Conservation (phyloP, 139 green algal genomes). For the Chlamydomonas schloesseri region DNA sequence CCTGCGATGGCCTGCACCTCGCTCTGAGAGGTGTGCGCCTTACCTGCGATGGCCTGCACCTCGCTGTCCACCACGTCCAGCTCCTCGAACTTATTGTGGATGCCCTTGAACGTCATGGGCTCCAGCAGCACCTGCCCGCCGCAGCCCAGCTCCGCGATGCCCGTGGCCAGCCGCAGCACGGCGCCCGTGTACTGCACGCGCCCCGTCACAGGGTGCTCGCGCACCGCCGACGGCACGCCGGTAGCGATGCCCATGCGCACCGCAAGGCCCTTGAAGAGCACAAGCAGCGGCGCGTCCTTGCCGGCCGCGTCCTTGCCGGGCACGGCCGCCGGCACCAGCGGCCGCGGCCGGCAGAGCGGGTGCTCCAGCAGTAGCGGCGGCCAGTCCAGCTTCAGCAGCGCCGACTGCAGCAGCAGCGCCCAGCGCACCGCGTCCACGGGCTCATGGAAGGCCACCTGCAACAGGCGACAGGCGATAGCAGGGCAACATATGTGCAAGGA, state of each 20-base stretch:
- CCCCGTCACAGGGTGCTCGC: slow-evolving; percentile 27
- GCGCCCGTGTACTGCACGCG: slow-evolving; percentile 39
- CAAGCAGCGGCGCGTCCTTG: background rate
- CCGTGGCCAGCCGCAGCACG: slow-evolving; percentile 20
- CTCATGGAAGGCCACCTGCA: slow-evolving; percentile 35
- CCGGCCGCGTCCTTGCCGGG: background rate
- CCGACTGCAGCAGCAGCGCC: slow-evolving; percentile 36
- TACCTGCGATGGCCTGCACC: slow-evolving; percentile 1
- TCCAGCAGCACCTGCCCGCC: slow-evolving; percentile 36
- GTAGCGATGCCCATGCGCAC: slow-evolving; percentile 32
- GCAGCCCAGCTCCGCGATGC: slow-evolving; percentile 8
- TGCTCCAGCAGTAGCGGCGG: slow-evolving; percentile 29
- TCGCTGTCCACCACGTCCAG: slow-evolving; percentile 30
- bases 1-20: slow-evolving; percentile 9
- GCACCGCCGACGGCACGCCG: slow-evolving; percentile 11
- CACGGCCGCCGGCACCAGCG: slow-evolving; percentile 3
- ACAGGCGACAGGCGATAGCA: too few relatives aligned
- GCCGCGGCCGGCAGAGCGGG: slow-evolving; percentile 9
- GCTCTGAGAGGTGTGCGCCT: background rate
- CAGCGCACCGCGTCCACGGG: slow-evolving; percentile 16
- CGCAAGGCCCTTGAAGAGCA: slow-evolving; percentile 26
- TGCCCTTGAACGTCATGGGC: slow-evolving; percentile 42
- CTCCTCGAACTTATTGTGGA: slow-evolving; percentile 40
- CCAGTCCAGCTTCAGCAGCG: slow-evolving; percentile 23
- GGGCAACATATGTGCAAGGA: too few relatives aligned